Conservation (phyloP, 1,139 yeast genomes). For the Hemisphaericaspora xylofermentans region DNA sequence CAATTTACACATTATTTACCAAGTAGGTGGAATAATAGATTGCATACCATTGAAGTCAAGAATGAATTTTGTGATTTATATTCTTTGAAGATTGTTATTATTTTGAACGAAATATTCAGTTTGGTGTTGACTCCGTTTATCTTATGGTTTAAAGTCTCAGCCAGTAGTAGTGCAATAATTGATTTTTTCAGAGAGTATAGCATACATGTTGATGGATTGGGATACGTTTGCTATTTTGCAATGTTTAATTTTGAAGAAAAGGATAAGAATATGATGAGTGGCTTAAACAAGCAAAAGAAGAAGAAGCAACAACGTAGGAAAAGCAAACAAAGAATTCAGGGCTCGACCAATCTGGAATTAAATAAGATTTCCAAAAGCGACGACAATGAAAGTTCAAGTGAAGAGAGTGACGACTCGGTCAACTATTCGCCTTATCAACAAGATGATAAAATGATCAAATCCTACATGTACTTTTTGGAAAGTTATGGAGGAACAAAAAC, state of each 20-base stretch:
- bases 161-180: constrained; percentile 68
- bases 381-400: constrained; percentile 22
- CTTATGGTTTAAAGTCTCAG: constrained; percentile 78
- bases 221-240: constrained; percentile 92
- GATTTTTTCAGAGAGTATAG: constrained; percentile 90
- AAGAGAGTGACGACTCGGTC: constrained; percentile 39
- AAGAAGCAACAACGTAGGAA: constrained; percentile 13
- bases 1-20: constrained; percentile 92
- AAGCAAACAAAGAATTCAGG: constrained; percentile 3
- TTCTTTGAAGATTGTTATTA: constrained; percentile 69
- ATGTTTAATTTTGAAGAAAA: constrained; percentile 77
- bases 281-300: constrained; percentile 29
- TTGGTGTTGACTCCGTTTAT: constrained; percentile 83
- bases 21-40: constrained; percentile 75
- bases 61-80: constrained; percentile 77
- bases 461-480: constrained; percentile 83
- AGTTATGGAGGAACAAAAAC: constrained; percentile 51
- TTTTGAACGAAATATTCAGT: constrained; percentile 77
- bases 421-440: constrained; percentile 32
- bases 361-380: constrained; percentile 14
- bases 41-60: constrained; percentile 82
- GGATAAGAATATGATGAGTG: constrained; percentile 49
- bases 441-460: constrained; percentile 89
- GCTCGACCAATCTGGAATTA: constrained; percentile 5
- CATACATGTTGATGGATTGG: constrained; percentile 89